Percentiles rank a stretch among this genome's conserved stretches.
Conservation (phyloP, 306 rosid genomes). For the Spatholobus suberectus region DNA sequence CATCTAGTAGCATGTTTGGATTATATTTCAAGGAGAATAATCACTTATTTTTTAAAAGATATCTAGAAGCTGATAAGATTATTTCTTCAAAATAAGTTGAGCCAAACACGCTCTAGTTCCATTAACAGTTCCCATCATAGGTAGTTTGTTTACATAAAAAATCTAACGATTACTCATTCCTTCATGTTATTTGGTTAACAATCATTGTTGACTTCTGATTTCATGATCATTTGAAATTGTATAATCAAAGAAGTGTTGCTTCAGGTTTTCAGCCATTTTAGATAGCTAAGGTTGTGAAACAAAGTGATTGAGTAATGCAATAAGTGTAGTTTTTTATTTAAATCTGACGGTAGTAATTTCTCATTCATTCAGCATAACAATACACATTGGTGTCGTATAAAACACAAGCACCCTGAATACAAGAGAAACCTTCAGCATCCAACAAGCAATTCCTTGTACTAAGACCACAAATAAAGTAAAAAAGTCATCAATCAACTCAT, state of each 20-base stretch:
- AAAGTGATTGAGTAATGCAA: neutral
- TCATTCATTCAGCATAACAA: constrained; percentile 10
- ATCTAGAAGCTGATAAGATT: neutral
- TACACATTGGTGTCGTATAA: neutral
- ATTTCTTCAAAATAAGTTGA: neutral
- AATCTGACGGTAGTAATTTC: neutral
- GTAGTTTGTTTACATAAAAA: neutral
- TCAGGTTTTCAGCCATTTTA: neutral
- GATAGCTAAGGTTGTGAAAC: constrained; percentile 2
- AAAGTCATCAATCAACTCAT: neutral
- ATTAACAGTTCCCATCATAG: constrained; percentile 20
- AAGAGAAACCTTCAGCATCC: neutral
- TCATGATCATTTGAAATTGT: constrained; percentile 9
- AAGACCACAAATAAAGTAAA: neutral
- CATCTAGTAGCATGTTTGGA: constrained; percentile 1
- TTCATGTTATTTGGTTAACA: neutral
- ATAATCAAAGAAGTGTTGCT: neutral
- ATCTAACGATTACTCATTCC: constrained; percentile 17
- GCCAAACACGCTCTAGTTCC: neutral
- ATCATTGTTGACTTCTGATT: constrained; percentile 17
- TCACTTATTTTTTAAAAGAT: neutral
- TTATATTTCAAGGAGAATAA: neutral
- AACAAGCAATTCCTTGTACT: neutral
- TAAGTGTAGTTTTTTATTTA: neutral
- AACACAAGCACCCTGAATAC: neutral